Conservation (phyloP, 2,329 filamentous ascomycete species). For the Pestalotiopsis sp. region DNA sequence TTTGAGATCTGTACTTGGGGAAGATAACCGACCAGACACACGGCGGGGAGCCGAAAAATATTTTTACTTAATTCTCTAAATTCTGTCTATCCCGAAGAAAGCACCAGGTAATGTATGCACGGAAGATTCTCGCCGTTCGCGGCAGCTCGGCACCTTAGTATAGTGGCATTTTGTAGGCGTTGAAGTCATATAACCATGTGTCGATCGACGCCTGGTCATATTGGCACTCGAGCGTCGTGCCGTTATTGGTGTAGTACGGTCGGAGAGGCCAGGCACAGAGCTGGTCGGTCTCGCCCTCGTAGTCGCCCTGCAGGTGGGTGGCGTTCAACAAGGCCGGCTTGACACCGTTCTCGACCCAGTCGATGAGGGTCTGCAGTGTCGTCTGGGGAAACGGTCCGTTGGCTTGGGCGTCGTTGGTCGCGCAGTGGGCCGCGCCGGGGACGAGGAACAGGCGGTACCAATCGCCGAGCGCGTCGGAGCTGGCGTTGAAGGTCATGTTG, state of each 20-base stretch:
- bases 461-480: slow-evolving; percentile 45
- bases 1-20: too few relatives aligned
- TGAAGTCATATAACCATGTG: slow-evolving; percentile 22
- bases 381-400: slow-evolving; percentile 44
- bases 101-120: too few relatives aligned
- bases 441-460: slow-evolving; percentile 45
- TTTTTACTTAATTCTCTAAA: too few relatives aligned
- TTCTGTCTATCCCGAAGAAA: too few relatives aligned
- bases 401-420: slow-evolving; percentile 41
- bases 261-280: slow-evolving; percentile 47
- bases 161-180: slow-evolving; percentile 21
- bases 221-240: slow-evolving; percentile 28
- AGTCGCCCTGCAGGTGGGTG: slow-evolving; percentile 25
- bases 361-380: slow-evolving; percentile 48
- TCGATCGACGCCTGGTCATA: slow-evolving; percentile 22
- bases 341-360: slow-evolving; percentile 55
- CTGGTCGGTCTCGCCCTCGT: slow-evolving; percentile 30
- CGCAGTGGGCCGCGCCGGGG: slow-evolving; percentile 56
- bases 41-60: too few relatives aligned
- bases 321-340: slow-evolving; percentile 46
- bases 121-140: too few relatives aligned
- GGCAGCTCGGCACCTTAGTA: slow-evolving; percentile 12
- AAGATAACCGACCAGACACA: too few relatives aligned
- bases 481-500: slow-evolving; percentile 38
- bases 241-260: slow-evolving; percentile 39